phyloP scores from a whole-genome alignment of 2,329 filamentous ascomycete genomes.

The Colletotrichum liriopes region DNA sequence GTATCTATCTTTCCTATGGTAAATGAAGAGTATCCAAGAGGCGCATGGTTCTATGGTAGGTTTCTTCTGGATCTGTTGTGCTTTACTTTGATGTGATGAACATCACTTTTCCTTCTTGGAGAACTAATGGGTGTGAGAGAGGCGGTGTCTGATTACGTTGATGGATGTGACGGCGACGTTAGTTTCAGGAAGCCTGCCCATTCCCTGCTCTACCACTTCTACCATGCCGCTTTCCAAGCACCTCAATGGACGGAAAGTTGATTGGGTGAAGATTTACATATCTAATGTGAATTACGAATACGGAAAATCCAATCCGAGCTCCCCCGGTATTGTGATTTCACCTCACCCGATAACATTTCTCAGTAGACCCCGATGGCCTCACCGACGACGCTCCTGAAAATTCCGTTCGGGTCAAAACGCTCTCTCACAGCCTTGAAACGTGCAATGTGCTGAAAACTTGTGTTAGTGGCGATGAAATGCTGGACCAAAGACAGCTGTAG shows the following conservation, averaged over 20 bases:
- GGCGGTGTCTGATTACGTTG: background rate
- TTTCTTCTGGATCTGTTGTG: too few species aligned
- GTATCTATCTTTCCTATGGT: too few species aligned
- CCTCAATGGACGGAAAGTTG: too few species aligned
- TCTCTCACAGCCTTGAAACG: conserved; percentile 65
- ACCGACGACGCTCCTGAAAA: conserved; percentile 64
- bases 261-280: background rate
- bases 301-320: too few species aligned
- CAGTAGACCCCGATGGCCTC: conserved; percentile 64
- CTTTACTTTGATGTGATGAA: too few species aligned
- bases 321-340: background rate
- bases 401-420: conserved; percentile 63
- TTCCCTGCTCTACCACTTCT: background rate
- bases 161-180: background rate
- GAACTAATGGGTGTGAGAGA: background rate
- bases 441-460: conserved; percentile 53
- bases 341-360: too few species aligned
- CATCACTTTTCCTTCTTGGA: background rate
- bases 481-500: background rate
- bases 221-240: background rate
- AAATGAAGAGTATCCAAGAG: too few species aligned
- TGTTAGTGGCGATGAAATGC: background rate
- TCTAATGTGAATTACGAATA: too few species aligned
- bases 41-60: too few species aligned
- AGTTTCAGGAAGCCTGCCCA: background rate